phyloP scores from a whole-genome alignment of 805 yeast species.

The Myxozyma nipponensis region DNA sequence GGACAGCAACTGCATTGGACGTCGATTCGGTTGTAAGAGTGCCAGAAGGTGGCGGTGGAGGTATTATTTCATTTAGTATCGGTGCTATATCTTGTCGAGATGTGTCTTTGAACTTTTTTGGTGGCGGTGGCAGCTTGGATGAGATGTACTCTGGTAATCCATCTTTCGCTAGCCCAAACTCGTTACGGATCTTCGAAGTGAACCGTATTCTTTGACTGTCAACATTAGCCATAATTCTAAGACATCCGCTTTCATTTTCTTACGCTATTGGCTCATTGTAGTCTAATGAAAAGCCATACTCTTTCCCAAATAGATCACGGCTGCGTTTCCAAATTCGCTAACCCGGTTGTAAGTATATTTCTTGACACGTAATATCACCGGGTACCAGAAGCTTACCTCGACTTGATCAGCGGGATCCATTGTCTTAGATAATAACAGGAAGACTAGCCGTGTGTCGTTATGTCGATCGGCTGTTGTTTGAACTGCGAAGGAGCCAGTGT shows the following conservation, averaged over 20 bases:
- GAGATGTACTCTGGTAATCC: slow-evolving; percentile 31
- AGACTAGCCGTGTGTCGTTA: background rate
- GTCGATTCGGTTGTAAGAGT: slow-evolving; percentile 3
- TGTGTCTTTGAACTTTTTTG: slow-evolving; percentile 14
- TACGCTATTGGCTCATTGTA: slow-evolving; percentile 26
- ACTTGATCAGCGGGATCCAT: slow-evolving; percentile 19
- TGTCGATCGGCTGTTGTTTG: background rate
- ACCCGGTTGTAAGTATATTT: background rate
- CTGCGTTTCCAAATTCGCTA: slow-evolving; percentile 23
- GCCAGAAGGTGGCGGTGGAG: slow-evolving; percentile 27
- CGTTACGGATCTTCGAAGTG: slow-evolving; percentile 22
- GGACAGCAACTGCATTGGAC: slow-evolving; percentile 18
- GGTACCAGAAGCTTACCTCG: slow-evolving; percentile 9
- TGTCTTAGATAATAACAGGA: background rate
- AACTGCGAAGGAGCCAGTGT: background rate
- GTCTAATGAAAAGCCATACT: slow-evolving; percentile 25
- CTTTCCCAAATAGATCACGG: slow-evolving; percentile 26
- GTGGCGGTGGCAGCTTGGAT: slow-evolving; percentile 28
- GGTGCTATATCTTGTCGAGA: slow-evolving; percentile 17
- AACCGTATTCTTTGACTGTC: slow-evolving; percentile 19
- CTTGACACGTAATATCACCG: background rate
- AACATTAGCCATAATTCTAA: background rate
- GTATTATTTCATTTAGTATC: slow-evolving; percentile 12
- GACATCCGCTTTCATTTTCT: background rate
- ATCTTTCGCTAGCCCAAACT: slow-evolving; percentile 28